Evolutionary conservation across 2,329 filamentous ascomycete species (phyloP), one percentile per base, ranked within the genome.

Genomic region (Cercospora janseana): DNA sequence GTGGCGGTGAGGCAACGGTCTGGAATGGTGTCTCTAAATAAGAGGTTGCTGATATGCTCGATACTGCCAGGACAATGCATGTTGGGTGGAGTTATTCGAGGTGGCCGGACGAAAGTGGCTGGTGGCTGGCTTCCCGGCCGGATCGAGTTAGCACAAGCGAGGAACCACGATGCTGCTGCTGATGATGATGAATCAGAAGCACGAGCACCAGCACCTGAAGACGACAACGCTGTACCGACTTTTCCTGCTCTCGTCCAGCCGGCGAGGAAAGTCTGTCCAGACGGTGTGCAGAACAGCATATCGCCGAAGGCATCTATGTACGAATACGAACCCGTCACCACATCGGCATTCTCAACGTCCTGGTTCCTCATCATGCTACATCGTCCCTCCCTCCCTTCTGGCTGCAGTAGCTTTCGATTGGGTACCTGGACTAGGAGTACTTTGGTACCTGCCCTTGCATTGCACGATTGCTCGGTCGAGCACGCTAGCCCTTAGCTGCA

Each of bases 391-490:
- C 31, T 15, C 38, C 31, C 27, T 24, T 32, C 16, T 46, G 31
- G 29, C 31, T 8, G 32, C 42, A 41, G 51, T 46, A 56, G 24
- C 46, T 41, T 53, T 54, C 41, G n/a, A 49, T 54, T 54, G 43
- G 49, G 55, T 57, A 57, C 55, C 55, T 55, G 55, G 45, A 46
- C 55, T 54, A 55, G 55, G 52, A 31, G 52, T 58, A 58, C 52
- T 44, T 42, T 28, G 46, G 49, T 51, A 55, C 48, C 27, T 41
- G 55, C 56, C 56, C 56, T 58, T 58, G 56, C 56, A 58, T 45
- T 45, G 49, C 49, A 42, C 52, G 52, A 55, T 51, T 54, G 54
- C 54, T 57, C 51, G 31, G 26, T n/a, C 43, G 7, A 43, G 48
- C 52, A 53, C 52, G 52, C 55, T 58, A 58, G 49, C 40, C n/a